A percentile compares a stretch with the other conserved stretches of the same genome.
phyloP scores from a whole-genome alignment of 768 basidiomycete species.

The Mrakia hoshinonis region DNA sequence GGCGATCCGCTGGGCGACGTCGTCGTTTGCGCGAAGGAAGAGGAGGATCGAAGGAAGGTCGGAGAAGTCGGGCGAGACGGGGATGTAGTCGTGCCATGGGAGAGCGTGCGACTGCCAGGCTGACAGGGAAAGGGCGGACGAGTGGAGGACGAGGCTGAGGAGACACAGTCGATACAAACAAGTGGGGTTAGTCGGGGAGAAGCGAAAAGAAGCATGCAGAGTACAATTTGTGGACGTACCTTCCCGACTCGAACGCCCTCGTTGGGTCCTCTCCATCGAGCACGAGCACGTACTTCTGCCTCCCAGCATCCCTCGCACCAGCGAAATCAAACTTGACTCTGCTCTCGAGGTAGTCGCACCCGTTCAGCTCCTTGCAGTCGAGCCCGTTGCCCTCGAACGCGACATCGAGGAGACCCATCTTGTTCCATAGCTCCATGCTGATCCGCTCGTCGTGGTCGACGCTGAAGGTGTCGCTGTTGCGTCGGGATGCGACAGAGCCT shows the following conservation, averaged over 20 bases:
- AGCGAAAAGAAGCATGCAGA: not conserved
- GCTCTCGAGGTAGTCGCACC: conserved; percentile 10
- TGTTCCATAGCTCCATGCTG: conserved; percentile 14
- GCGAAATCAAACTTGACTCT: conserved; percentile 17
- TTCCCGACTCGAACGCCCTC: conserved; percentile 23
- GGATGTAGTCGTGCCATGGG: conserved; percentile 28
- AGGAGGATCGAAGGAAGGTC: conserved; percentile 22
- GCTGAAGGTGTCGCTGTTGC: conserved; percentile 5
- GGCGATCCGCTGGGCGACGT: conserved; percentile 23
- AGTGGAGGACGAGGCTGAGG: conserved; percentile 17
- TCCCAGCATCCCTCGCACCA: not conserved
- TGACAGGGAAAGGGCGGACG: conserved; percentile 9
- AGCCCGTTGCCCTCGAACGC: conserved; percentile 16
- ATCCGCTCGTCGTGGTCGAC: conserved; percentile 14
- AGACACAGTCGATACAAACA: not conserved
- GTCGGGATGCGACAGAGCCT: not conserved
- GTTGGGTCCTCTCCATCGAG: conserved; percentile 19
- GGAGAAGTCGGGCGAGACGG: conserved; percentile 28
- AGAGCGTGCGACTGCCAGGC: conserved; percentile 28
- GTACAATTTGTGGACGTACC: not conserved
- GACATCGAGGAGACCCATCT: conserved; percentile 12
- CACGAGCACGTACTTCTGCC: conserved; percentile 20
- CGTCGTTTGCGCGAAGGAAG: conserved; percentile 28
- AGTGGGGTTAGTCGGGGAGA: no score
- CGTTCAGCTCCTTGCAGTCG: conserved; percentile 1